These are phyloP conservation scores for Somion occarium DNA, from an alignment of 1,284 basidiomycete species.

Conservation along the genomic window DNA sequence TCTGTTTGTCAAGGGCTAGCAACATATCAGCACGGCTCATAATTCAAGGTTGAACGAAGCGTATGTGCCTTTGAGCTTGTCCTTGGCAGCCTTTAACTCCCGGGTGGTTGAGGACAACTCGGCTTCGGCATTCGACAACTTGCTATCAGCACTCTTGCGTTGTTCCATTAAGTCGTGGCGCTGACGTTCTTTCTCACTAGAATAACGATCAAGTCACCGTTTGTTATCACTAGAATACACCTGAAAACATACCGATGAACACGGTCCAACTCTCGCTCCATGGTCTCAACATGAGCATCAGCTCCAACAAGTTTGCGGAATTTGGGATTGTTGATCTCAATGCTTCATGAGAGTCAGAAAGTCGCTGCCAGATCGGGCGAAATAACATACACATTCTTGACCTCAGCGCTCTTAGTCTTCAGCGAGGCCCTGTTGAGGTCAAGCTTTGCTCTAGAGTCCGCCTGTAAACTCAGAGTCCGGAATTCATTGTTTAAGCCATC, in stretches of 20 bases:
- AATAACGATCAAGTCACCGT: slow-evolving; percentile 6
- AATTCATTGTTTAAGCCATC: slow-evolving; percentile 76
- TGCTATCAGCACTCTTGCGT: slow-evolving; percentile 44
- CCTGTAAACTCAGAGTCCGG: slow-evolving; percentile 71
- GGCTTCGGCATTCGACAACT: slow-evolving; percentile 59
- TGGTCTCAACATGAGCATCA: slow-evolving; percentile 55
- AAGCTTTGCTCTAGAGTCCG: slow-evolving; percentile 79
- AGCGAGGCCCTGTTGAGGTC: slow-evolving; percentile 72
- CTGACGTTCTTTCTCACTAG: slow-evolving; percentile 66
- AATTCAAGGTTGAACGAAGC: background rate
- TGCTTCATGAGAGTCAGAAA: slow-evolving; percentile 46
- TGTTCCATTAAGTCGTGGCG: slow-evolving; percentile 51
- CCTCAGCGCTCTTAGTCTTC: slow-evolving; percentile 58
- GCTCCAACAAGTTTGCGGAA: slow-evolving; percentile 62
- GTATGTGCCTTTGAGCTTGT: slow-evolving; percentile 56
- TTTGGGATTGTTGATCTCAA: slow-evolving; percentile 55
- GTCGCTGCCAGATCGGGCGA: too few relatives aligned
- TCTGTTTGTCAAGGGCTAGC: slow-evolving; percentile 50
- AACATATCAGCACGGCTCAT: background rate
- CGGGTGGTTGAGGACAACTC: slow-evolving; percentile 52
- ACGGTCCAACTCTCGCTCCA: slow-evolving; percentile 69
- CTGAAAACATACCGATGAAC: slow-evolving; percentile 46
- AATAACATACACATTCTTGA: slow-evolving; percentile 66
- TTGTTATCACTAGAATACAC: background rate
- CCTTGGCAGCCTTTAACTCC: slow-evolving; percentile 59